A percentile compares a stretch with the other conserved stretches of the same genome.
Conservation (phyloP, 768 basidiomycete species). For the Hortiboletus campestris region DNA sequence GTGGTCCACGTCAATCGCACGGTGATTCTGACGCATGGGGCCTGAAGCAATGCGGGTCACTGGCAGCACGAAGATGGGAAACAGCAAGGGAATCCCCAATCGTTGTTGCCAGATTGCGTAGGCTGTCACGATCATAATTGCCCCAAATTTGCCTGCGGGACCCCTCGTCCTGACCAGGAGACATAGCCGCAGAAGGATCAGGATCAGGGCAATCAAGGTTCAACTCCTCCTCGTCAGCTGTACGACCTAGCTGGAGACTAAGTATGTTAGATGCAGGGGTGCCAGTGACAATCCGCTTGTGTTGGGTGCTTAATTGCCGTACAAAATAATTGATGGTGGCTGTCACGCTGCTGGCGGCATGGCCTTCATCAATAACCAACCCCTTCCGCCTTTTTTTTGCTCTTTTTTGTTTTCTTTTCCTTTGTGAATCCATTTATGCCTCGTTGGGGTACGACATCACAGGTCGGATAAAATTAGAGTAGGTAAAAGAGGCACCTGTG, state of each 20-base stretch:
- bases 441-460: no score
- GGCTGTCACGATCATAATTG: conserved; percentile 60
- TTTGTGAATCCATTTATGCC: no score
- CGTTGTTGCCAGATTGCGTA: conserved; percentile 73
- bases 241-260: conserved; percentile 60
- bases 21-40: conserved; percentile 55
- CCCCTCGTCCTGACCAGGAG: conserved; percentile 9
- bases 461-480: no score
- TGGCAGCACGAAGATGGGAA: conserved; percentile 52
- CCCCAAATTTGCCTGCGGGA: conserved; percentile 50
- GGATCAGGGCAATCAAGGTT: no score
- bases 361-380: conserved; percentile 86
- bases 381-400: conserved; percentile 91
- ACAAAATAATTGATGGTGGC: conserved; percentile 56
- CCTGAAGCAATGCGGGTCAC: conserved; percentile 42
- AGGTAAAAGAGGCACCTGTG: no score
- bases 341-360: conserved; percentile 54
- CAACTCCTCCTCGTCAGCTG: conserved; percentile 15
- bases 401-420: no score
- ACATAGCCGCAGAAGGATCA: not conserved
- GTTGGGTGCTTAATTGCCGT: conserved; percentile 67
- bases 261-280: conserved; percentile 88
- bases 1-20: conserved; percentile 52
- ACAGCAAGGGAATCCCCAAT: conserved; percentile 69
- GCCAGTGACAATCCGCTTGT: conserved; percentile 87